Base-by-base conservation (phyloP, 1,139 yeast genomes). In the Magnusiomyces magnusii region DNA sequence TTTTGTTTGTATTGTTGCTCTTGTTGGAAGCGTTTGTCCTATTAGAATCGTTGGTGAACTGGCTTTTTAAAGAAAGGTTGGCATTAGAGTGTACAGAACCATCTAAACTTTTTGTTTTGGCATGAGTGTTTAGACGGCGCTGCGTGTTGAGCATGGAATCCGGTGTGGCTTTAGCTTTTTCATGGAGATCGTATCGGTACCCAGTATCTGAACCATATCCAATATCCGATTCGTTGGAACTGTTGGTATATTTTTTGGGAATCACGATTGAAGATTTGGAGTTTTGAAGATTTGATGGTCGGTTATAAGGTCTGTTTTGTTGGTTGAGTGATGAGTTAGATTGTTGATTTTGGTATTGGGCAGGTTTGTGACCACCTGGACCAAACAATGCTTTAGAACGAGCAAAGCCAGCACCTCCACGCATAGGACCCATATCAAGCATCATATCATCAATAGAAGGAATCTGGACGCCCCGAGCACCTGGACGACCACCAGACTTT, bases 351-450 rank as follows among this genome's bases (percentile, higher is more conserved):
- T n/a, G n/a, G n/a, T 13, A 24, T n/a, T 9, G 10, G 28, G 51
- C 31, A 7, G 9, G 15, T 21, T 24, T 9, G 15, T 23, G 19
- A 13, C 21, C 17, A 19, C 25, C 17, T 56, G 55, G 13, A 47
- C 27, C 39, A 27, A 19, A 28, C 39, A 28, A 13, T 15, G 25
- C 41, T 31, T 27, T 17, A 34, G 51, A 15, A n/a, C 28, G 54
- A 19, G 47, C 41, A 34, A 53, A 34, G 13, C 60, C 56, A 31
- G 53, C 54, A 3, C 59, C 59, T 2, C 61, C 61, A 13, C 59
- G 61, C 62, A 60, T 60, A 2, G 60, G 62, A 10, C 62, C 62
- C 34, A 58, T 55, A 19, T 57, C 62, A 54, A 60, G 44, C 57
- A 57, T 57, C 57, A 59, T 55, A 17, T 47, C 54, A 21, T 57